These are phyloP conservation scores for Saksenaea oblongispora DNA, from an alignment of 371 early-diverging fungal species.

Conservation along the genomic window DNA sequence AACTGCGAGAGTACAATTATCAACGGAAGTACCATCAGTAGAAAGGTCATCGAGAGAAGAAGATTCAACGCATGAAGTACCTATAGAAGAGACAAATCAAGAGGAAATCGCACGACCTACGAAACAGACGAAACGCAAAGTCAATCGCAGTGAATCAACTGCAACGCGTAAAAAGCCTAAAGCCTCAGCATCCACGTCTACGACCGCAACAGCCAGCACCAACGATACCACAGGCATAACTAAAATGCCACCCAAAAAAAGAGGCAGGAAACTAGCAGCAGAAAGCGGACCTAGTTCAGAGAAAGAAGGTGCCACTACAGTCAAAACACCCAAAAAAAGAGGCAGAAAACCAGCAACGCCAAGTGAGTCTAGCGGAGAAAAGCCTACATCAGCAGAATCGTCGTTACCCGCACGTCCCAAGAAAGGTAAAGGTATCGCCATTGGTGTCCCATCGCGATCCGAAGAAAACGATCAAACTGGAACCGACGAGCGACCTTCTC, in stretches of 20 bases:
- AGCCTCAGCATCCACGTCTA: neutral
- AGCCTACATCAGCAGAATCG: neutral
- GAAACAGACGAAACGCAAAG: neutral
- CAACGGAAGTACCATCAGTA: no score
- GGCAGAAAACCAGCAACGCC: neutral
- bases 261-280: no score
- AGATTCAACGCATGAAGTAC: no score
- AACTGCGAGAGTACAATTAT: no score
- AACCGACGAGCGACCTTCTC: neutral
- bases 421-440: neutral
- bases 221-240: no score
- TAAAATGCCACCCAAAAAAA: no score
- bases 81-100: no score
- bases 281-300: no score
- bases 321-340: neutral
- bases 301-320: neutral
- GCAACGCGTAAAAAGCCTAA: neutral
- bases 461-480: neutral
- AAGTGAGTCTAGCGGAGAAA: no score
- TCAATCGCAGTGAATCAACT: neutral
- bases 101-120: neutral
- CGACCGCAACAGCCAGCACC: neutral
- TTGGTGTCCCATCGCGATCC: neutral
- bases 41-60: no score
- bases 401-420: neutral